These are phyloP conservation scores for Cicer bijugum DNA, from an alignment of 306 rosid species.

Conservation along the genomic window DNA sequence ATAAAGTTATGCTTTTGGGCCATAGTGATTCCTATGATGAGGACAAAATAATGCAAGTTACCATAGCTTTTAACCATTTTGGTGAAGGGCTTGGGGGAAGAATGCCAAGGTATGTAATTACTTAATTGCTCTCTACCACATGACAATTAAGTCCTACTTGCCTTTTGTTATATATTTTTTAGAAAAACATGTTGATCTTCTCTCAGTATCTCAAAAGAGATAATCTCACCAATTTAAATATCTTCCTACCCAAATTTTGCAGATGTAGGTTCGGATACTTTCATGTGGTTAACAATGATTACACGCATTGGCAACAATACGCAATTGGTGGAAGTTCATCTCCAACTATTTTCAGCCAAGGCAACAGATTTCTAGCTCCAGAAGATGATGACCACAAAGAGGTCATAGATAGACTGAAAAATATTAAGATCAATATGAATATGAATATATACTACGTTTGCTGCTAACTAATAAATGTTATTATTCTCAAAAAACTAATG, in stretches of 20 bases:
- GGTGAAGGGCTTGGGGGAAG: conserved; percentile 88
- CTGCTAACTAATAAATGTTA: neutral
- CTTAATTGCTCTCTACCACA: neutral
- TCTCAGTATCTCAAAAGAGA: neutral
- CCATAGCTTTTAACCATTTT: conserved; percentile 86
- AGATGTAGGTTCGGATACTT: conserved; percentile 86
- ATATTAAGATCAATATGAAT: neutral
- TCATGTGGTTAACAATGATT: conserved; percentile 91
- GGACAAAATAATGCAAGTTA: conserved; percentile 62
- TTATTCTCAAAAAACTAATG: no score
- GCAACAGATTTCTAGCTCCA: conserved; percentile 86
- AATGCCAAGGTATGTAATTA: conserved; percentile 53
- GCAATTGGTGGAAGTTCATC: conserved; percentile 92
- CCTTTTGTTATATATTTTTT: neutral
- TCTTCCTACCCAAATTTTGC: conserved; percentile 10
- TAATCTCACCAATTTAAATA: neutral
- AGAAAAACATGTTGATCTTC: neutral
- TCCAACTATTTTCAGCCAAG: conserved; percentile 89
- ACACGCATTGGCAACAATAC: conserved; percentile 83
- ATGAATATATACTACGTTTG: neutral
- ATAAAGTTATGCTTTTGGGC: conserved; percentile 88
- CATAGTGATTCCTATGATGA: conserved; percentile 70
- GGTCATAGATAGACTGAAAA: conserved; percentile 47
- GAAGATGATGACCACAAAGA: conserved; percentile 62
- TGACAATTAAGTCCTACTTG: neutral